Base-by-base conservation (phyloP, 805 yeast species). In the Metschnikowia amazonensis region DNA sequence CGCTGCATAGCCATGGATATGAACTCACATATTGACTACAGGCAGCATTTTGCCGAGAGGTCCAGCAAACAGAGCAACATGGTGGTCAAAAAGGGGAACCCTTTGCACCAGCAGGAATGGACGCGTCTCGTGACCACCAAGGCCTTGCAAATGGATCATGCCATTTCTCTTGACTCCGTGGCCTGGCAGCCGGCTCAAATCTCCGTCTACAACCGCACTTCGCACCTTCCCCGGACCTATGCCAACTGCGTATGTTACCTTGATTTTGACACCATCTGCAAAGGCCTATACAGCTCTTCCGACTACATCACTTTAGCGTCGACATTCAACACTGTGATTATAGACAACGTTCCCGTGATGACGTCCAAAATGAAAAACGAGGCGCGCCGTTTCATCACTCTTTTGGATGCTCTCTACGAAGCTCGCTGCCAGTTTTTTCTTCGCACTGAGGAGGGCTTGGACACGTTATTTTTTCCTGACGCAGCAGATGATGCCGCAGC, bases 231-330 rank as follows among this genome's bases (percentile, higher is more conserved):
- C 0, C 57, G 66, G 54, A 70, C 74, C 4, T 66, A 58, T 45
- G 43, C 45, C 6, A 44, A 59, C 21, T 51, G 67, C 8, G 59
- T 67, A 2, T 82, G 80, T 18, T 69, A 62, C 47, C 70, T 81
- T 46, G 76, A 73, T 17, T 84, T 80, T 50, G 64, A 64, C 5
- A 70, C 79, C 38, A 69, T 84, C 10, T 81, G 88, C 55, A 72
- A 67, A 40, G 80, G 80, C 6, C 63, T 77, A 5, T 76, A 68
- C 50, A 84, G 86, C 0, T 79, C 88, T 0, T 81, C 85, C 3
- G 90, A 84, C 58, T 84, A 81, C 58, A 82, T 84, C 28, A 78
- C 88, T 0, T 58, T 84, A 25, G 83, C 89, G 0, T 77, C 87
- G 0, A 67, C 69, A 18, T 84, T 67, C 59, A 77, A 73, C 27